These are phyloP conservation scores for Lachancea quebecensis DNA, from an alignment of 805 yeast species.

Conservation along the genomic window DNA sequence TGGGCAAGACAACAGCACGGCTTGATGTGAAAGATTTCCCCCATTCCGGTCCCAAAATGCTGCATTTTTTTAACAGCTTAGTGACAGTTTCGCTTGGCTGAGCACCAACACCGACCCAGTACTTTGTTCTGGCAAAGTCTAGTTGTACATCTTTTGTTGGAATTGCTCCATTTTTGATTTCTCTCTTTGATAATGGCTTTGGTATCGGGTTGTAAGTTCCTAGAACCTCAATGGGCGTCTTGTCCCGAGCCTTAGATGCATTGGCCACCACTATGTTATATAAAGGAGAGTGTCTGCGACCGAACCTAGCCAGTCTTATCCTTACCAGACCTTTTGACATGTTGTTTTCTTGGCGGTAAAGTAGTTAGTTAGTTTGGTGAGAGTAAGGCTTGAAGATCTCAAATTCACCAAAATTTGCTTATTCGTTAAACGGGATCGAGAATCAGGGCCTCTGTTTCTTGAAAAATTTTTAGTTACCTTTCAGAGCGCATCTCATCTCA, in stretches of 20 bases:
- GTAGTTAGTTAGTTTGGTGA: too few relatives aligned
- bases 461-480: slow-evolving; percentile 2
- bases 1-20: slow-evolving; percentile 20
- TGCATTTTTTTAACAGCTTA: slow-evolving; percentile 69
- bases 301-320: slow-evolving; percentile 88
- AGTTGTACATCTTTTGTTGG: slow-evolving; percentile 74
- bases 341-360: not conserved
- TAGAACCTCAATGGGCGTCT: slow-evolving; percentile 85
- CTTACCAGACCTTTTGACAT: slow-evolving; percentile 59
- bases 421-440: not conserved
- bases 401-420: not conserved
- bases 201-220: slow-evolving; percentile 91
- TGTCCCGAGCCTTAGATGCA: slow-evolving; percentile 69
- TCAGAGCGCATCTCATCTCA: slow-evolving; percentile 10
- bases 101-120: slow-evolving; percentile 98
- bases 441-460: not conserved
- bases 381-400: too few relatives aligned
- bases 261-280: slow-evolving; percentile 90
- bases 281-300: slow-evolving; percentile 78
- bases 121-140: slow-evolving; percentile 84
- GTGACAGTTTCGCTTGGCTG: slow-evolving; percentile 82
- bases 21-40: slow-evolving; percentile 13
- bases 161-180: slow-evolving; percentile 46
- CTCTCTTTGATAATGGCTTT: slow-evolving; percentile 50
- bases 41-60: slow-evolving; percentile 38